phyloP scores from a whole-genome alignment of 331 rosid species.

The Erythrophleum ivorense region DNA sequence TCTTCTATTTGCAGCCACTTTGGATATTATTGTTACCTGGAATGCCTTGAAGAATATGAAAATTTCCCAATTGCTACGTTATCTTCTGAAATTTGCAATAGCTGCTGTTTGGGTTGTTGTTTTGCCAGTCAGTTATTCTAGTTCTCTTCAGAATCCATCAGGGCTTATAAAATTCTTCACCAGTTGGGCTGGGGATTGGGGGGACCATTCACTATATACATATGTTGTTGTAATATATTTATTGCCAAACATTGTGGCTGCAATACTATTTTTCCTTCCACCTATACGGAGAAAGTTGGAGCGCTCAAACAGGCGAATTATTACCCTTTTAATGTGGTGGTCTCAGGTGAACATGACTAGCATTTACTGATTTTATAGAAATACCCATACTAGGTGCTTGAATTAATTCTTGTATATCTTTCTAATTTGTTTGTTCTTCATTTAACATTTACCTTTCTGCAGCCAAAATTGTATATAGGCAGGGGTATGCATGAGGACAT shows the following conservation, averaged over 20 bases:
- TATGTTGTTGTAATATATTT: conserved; percentile 74
- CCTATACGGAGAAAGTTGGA: conserved; percentile 78
- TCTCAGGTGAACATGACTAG: conserved; percentile 75
- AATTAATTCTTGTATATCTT: conserved; percentile 24
- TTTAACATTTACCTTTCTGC: conserved; percentile 50
- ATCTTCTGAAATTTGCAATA: conserved; percentile 79
- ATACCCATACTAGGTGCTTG: conserved; percentile 9
- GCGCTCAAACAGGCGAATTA: conserved; percentile 70
- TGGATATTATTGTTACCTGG: conserved; percentile 84
- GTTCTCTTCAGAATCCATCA: conserved; percentile 79
- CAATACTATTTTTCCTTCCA: conserved; percentile 84
- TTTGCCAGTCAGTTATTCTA: conserved; percentile 77
- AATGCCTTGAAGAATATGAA: conserved; percentile 93
- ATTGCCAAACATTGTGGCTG: conserved; percentile 81
- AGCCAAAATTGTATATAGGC: conserved; percentile 93
- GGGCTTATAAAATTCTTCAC: conserved; percentile 77
- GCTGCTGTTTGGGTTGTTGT: conserved; percentile 93
- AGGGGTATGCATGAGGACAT: conserved; percentile 92
- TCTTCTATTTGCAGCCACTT: conserved; percentile 64
- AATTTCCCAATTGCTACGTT: conserved; percentile 76
- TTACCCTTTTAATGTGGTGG: conserved; percentile 95
- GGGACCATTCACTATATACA: conserved; percentile 65
- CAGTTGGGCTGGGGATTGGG: conserved; percentile 90
- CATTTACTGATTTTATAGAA: conserved; percentile 25
- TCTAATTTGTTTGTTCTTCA: conserved; percentile 32